Base-by-base conservation (phyloP, 192 early-diverging fungal species). In the Coemansia aciculifera region DNA sequence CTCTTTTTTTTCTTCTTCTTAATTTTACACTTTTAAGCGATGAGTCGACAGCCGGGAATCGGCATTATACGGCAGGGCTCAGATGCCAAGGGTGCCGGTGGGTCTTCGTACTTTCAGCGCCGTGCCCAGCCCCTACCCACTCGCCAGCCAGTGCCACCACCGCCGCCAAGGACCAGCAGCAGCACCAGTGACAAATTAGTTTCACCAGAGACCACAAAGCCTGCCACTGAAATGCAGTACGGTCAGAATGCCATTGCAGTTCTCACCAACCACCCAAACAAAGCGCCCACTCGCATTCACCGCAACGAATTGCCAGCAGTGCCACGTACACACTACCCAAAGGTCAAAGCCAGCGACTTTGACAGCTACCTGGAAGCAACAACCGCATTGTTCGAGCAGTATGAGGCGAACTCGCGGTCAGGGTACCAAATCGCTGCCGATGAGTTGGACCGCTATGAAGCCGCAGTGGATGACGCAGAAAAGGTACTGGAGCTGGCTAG, bases 291-390 rank as follows among this genome's bases (percentile, higher is more conserved):
- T 5, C 76, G 78, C 66, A 84, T 84, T 29, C 82, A 79, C 64
- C 76, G 78, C 49, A 84, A 60, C 68, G 84, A 85, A 19, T 62
- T 82, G 34, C 80, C 84, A n/a, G 43, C 75, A 0, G 80, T 85
- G 17, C 73, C 84, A 37, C 72, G 73, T 56, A 85, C 84, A 12
- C 71, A 75, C 62, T 85, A 85, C 61, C 80, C 80, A 10, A 71
- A 73, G 65, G 87, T 96, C 11, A 87, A 87, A 38, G 62, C 71
- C 57, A 71, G 83, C 39, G 96, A 99, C 66, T 99, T 99, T 86
- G 93, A 94, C 59, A 84, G 82, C 3, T 99, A 99, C 66, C 69
- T 94, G 27, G 83, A 86, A 6, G 83, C 84, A 7, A 87, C 95
- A 19, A 74, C 86, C 0, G 88, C 89, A 6, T 90, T 91, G 0